Base-by-base conservation (phyloP, 805 yeast genomes). In the Crinitomyces ghanaensis region DNA sequence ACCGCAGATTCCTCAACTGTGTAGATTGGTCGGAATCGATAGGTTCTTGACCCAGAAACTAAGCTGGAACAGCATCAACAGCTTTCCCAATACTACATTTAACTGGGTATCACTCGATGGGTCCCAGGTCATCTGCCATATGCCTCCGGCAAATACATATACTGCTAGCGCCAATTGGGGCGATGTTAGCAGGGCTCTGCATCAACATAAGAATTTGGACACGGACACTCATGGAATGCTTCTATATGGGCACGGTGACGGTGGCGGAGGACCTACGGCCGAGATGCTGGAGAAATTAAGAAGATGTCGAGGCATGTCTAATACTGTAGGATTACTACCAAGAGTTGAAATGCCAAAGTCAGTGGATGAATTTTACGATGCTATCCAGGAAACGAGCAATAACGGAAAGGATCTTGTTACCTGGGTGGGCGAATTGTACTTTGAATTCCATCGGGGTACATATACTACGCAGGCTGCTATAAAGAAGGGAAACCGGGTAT, bases 81-180 rank as follows among this genome's bases (percentile, higher is more conserved):
- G 62, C 35, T 88, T 88, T 62, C 98, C 98, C 2, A 70, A 83
- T 49, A 68, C 82, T 8, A 82, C 96, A 0, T 88, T 88, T 58
- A 84, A 84, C 53, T 88, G 98, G 98, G 80, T 80, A 4, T 94
- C 94, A 19, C 66, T 91, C 28, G 97, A 88, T 57, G 93, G 95
- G 1, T 72, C 94, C 3, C 96, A 88, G 56, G 84, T 88, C 2
- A 59, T 91, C 45, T 84, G 88, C 22, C 98, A 88, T 54, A 91
- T 91, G 97, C 97, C 98, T 14, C 97, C 98, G 5, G 91, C 80
- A 8, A 82, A 88, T 55, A 91, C 97, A 0, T 88, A 88, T 51
- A 91, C 97, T 6, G 93, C 97, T 1, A 70, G 68, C 50, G 95
- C 96, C 2, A 75, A 88, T 51, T 84, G 84, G 57, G 95, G 95